Evolutionary conservation across 495 filamentous ascomycete genomes (phyloP), one percentile per base, ranked within the genome.

Genomic region (Penicillium robsamsonii): DNA sequence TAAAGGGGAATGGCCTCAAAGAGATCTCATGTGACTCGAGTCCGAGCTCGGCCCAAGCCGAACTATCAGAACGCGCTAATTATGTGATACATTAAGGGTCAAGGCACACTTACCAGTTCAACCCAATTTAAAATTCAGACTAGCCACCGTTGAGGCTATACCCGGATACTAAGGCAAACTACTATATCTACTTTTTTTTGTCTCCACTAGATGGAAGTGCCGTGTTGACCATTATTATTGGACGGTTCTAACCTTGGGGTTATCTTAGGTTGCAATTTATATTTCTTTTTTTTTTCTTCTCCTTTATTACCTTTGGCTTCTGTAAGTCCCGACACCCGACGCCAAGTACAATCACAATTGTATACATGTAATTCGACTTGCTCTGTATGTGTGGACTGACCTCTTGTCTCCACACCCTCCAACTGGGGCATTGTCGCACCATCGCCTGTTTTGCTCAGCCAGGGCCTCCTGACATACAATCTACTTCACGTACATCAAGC

Each of bases 361-460:
- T 20, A 38, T 12, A n/a, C 13, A 33, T 24, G 4, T 31, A 46
- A 35, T 53, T 27, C 43, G 25, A 51, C 29, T 47, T 59, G 20
- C 40, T 27, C 49, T 42, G 54, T 45, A 59, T 58, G 22, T 22
- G 62, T 63, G 63, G 54, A 29, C 45, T 42, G 54, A 50, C 43
- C 47, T 40, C 53, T 53, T 30, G 18, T 40, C 50, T 31, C 35
- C 54, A 37, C 30, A 38, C 40, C 44, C 58, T 54, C 13, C 56
- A 53, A 59, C 46, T 46, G 18, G 46, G 35, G 33, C 27, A 53
- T 24, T 61, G 59, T 65, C 56, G 53, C 63, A 65, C 63, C 60
- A 63, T 63, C 63, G 51, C 41, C 40, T 59, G 43, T 45, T 57
- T 47, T 50, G 35, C 46, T 24, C 37, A 59, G 46, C 17, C 12